Percentiles rank a stretch among this genome's conserved stretches.
Evolutionary conservation across 176 grass and related monocot genomes (phyloP).

Genomic region (Lolium rigidum): DNA sequence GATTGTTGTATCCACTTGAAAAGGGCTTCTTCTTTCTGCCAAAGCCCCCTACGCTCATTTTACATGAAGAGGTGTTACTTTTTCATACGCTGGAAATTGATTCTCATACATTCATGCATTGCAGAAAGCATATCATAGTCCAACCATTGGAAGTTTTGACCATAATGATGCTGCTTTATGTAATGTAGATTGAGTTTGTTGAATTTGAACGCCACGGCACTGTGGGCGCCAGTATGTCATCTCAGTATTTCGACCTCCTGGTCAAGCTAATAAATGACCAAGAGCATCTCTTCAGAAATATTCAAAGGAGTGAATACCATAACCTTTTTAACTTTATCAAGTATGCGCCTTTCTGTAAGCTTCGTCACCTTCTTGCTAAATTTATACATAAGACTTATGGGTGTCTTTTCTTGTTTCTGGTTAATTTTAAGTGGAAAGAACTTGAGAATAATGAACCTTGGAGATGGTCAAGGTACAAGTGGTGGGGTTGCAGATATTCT

Average conservation of each 20-base stretch:
- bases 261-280: constrained; percentile 80
- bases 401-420: constrained; percentile 42
- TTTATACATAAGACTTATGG: constrained; percentile 33
- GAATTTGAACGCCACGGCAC: constrained; percentile 87
- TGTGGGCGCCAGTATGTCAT: constrained; percentile 73
- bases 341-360: constrained; percentile 45
- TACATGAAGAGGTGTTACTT: constrained; percentile 86
- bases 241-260: constrained; percentile 87
- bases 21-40: constrained; percentile 99
- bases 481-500: constrained; percentile 80
- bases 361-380: constrained; percentile 18
- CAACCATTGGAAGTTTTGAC: not conserved
- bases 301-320: constrained; percentile 87
- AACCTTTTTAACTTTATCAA: constrained; percentile 89
- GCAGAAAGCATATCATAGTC: constrained; percentile 25
- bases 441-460: constrained; percentile 95
- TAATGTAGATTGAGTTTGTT: constrained; percentile 79
- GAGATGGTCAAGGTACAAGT: constrained; percentile 71
- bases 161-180: constrained; percentile 20
- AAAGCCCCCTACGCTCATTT: constrained; percentile 98
- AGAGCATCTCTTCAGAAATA: constrained; percentile 93
- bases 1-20: constrained; percentile 94
- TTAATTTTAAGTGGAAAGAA: constrained; percentile 69
- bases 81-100: constrained; percentile 34
- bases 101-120: constrained; percentile 23